Percentiles rank a stretch among this genome's conserved stretches.
phyloP scores from a whole-genome alignment of 1,139 yeast genomes.

The Hansenula sp. region DNA sequence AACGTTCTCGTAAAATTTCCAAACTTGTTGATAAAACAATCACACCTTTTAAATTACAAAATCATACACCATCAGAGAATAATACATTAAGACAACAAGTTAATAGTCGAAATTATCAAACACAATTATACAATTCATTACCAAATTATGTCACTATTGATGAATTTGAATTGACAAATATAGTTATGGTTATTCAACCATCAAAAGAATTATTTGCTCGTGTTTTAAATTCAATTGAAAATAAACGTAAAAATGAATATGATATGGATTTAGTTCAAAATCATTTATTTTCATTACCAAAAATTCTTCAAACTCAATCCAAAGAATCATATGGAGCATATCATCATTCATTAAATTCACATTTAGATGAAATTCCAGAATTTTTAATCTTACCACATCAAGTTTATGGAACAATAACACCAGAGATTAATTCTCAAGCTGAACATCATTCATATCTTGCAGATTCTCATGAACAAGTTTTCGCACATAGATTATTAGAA shows the following conservation, averaged over 20 bases:
- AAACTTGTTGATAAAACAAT: slow-evolving; percentile 5
- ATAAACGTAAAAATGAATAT: slow-evolving; percentile 18
- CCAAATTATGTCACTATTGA: slow-evolving; percentile 12
- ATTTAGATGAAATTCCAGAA: slow-evolving; percentile 15
- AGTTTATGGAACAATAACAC: slow-evolving; percentile 39
- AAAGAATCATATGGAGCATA: neutral
- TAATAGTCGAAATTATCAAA: slow-evolving; percentile 14
- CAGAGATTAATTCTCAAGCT: slow-evolving; percentile 31
- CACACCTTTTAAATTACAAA: slow-evolving; percentile 1
- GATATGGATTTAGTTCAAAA: slow-evolving; percentile 24
- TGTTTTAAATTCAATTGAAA: slow-evolving; percentile 9
- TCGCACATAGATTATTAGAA: slow-evolving; percentile 5
- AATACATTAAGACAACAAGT: neutral
- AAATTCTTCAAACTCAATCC: neutral
- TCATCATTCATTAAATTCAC: neutral
- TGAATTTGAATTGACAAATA: slow-evolving; percentile 16
- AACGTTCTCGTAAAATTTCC: slow-evolving; percentile 7
- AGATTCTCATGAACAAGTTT: slow-evolving; percentile 17
- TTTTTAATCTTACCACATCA: slow-evolving; percentile 34
- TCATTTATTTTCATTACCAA: slow-evolving; percentile 2
- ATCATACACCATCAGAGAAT: neutral
- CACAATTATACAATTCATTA: slow-evolving; percentile 15
- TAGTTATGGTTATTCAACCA: slow-evolving; percentile 22
- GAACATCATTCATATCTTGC: slow-evolving; percentile 23
- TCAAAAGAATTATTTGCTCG: slow-evolving; percentile 9